phyloP scores from a whole-genome alignment of 768 basidiomycete species.

The Kwoniella botswanensis region DNA sequence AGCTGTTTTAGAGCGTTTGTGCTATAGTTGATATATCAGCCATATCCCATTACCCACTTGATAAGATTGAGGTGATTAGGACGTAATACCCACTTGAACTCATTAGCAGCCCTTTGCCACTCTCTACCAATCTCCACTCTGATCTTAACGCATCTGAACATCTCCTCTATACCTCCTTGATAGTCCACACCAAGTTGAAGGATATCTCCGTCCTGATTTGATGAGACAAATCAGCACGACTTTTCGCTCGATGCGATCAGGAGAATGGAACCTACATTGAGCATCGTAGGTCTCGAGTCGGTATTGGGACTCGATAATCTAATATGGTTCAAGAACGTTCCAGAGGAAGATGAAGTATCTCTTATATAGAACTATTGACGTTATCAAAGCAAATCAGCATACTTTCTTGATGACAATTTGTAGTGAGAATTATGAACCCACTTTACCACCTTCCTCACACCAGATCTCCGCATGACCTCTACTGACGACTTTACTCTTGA shows the following conservation, averaged over 20 bases:
- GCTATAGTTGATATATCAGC: slow-evolving; percentile 38
- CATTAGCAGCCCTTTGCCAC: slow-evolving; percentile 87
- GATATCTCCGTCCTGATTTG: slow-evolving; percentile 76
- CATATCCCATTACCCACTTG: neutral
- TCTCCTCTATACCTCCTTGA: slow-evolving; percentile 95
- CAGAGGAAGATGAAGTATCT: slow-evolving; percentile 86
- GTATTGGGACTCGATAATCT: slow-evolving; percentile 80
- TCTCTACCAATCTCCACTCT: slow-evolving; percentile 85
- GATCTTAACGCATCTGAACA: slow-evolving; percentile 97
- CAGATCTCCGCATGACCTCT: slow-evolving; percentile 94
- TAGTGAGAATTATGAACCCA: slow-evolving; percentile 30
- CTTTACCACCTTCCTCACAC: slow-evolving; percentile 63
- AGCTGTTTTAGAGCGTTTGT: slow-evolving; percentile 77
- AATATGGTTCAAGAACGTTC: slow-evolving; percentile 95
- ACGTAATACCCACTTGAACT: slow-evolving; percentile 74
- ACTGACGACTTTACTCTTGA: slow-evolving; percentile 93
- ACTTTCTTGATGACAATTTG: neutral
- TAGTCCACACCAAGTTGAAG: slow-evolving; percentile 96
- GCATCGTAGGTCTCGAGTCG: slow-evolving; percentile 74
- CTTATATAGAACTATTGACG: slow-evolving; percentile 74
- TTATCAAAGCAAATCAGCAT: slow-evolving; percentile 10
- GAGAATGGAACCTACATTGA: slow-evolving; percentile 62
- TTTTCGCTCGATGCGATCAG: neutral
- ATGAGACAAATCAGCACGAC: neutral
- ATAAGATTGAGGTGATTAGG: neutral